A percentile compares a stretch with the other conserved stretches of the same genome.
Evolutionary conservation across 169 alveolate genomes (phyloP).

Genomic region (Neospora caninum): DNA sequence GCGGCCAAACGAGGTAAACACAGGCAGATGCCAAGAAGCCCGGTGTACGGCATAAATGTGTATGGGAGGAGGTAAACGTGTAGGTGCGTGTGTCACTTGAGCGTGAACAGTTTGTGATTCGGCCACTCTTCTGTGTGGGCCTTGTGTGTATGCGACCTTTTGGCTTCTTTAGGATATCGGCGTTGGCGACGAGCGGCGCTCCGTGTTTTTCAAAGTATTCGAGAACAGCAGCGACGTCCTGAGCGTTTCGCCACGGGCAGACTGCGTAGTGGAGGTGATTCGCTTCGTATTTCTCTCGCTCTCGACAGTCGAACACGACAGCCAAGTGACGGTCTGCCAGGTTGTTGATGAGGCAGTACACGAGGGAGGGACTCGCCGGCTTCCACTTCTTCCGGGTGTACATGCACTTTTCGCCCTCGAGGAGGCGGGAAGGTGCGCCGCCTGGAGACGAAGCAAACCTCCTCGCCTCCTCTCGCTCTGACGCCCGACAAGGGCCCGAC

Average conservation of each 20-base stretch:
- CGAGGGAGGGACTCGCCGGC: background rate
- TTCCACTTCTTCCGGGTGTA: slow-evolving; percentile 9
- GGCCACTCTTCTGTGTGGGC: too few relatives aligned
- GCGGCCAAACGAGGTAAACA: too few relatives aligned
- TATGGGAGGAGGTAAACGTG: too few relatives aligned
- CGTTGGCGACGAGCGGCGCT: background rate
- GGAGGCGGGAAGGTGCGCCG: background rate
- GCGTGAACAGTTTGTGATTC: too few relatives aligned
- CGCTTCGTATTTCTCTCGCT: background rate
- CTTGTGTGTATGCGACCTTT: background rate
- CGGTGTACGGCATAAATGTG: too few relatives aligned
- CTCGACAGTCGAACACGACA: slow-evolving; percentile 23
- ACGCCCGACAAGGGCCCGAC: too few relatives aligned
- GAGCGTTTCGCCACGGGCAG: background rate
- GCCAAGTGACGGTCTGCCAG: background rate
- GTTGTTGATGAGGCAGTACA: slow-evolving; percentile 21
- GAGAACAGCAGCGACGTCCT: background rate
- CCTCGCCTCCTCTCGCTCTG: too few relatives aligned
- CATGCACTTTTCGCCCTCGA: background rate
- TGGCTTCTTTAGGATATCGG: background rate
- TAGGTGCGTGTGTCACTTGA: too few relatives aligned
- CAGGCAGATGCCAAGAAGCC: too few relatives aligned
- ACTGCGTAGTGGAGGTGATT: slow-evolving; percentile 19
- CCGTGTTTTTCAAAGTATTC: background rate
- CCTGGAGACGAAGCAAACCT: background rate